Evolutionary conservation across 345 rosid genomes (phyloP), one percentile per base, ranked within the genome.

Genomic region (Ceriops tagal): DNA sequence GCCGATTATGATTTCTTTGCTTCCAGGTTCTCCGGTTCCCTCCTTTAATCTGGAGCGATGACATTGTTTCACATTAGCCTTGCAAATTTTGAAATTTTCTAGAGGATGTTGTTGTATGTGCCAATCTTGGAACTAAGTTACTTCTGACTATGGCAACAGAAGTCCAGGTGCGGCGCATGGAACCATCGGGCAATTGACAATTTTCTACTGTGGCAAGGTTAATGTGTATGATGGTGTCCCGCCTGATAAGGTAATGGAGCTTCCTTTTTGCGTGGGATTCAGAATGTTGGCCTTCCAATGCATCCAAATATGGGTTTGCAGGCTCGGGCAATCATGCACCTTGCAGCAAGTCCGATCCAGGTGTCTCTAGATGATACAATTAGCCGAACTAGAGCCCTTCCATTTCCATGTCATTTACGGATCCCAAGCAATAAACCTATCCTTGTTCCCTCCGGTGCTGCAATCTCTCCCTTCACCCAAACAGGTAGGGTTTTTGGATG

Each of bases 181-280:
- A 46, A 20, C 49, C 9, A 66, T 67, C 58, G 91, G 84, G 72
- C 97, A 93, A 75, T 88, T 93, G 98, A 86, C 97, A 6, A 89
- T 93, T 77, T 89, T 93, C 83, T 93, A 93, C 75, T 74, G 90
- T 53, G 98, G 98, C 19, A 89, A 91, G 85, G 91, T 93, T 75
- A 89, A 88, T 67, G 98, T 91, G 35, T 93, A 88, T 73, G 91
- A 91, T 73, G 87, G 85, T 58, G 87, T 93, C 74, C 84, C 93
- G 46, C 83, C 86, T 66, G 92, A 88, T 77, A 91, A 89, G 97
- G 98, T 93, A 91, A 85, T 63, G 69, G 74, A 49, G 64, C 71
- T 73, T 77, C 68, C 67, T 21, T 66, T 82, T 74, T 79, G 52
- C 61, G 65, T 78, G 80, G 81, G 79, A 72, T 83, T 68, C 75